Base-by-base conservation (phyloP, 192 early-diverging fungal species). In the Gamsiella multidivaricata region DNA sequence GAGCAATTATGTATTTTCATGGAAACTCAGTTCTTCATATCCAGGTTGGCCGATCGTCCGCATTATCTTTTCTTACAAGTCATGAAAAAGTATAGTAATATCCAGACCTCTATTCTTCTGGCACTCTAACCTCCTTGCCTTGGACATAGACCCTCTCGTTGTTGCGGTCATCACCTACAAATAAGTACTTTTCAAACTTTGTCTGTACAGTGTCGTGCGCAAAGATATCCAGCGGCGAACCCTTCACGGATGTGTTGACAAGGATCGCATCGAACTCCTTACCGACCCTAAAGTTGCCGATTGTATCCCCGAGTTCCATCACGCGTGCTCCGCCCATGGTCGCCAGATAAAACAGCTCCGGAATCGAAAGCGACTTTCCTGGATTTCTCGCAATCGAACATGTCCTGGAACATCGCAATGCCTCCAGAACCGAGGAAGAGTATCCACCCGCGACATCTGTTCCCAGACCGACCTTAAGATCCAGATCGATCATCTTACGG, bases 211-310 rank as follows among this genome's bases (percentile, higher is more conserved):
- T 60, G 22, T 69, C 66, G 22, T 58, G 66, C 41, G 47, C 47
- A 52, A 69, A 69, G 3, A 58, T 57, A 20, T 82, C 79, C 61
- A 82, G 72, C 9, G 66, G 66, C 7, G 66, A 69, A 51, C 80
- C 69, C 22, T 69, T 76, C 12, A 59, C 84, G 22, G 81, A 82
- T n/a, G 90, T 69, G 39, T 91, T 87, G 4, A 93, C 81, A 9
- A 95, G 66, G 12, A 95, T 68, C n/a, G 94, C 94, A 73, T 95
- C 94, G 80, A 95, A 93, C 18, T 88, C 82, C 79, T 94, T 95
- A 17, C 89, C 92, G 12, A 69, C 66, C 17, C 81, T 74, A 68
- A 95, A 91, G 31, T 83, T 90, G 4, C 94, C 94, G 10, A 93
- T 81, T 0, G 60, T 56, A 10, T 83, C 66, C 3, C 70, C 86